A percentile compares a stretch with the other conserved stretches of the same genome.
phyloP scores from a whole-genome alignment of 176 grass and related monocot species.

The Hsuehochloa calcarea region DNA sequence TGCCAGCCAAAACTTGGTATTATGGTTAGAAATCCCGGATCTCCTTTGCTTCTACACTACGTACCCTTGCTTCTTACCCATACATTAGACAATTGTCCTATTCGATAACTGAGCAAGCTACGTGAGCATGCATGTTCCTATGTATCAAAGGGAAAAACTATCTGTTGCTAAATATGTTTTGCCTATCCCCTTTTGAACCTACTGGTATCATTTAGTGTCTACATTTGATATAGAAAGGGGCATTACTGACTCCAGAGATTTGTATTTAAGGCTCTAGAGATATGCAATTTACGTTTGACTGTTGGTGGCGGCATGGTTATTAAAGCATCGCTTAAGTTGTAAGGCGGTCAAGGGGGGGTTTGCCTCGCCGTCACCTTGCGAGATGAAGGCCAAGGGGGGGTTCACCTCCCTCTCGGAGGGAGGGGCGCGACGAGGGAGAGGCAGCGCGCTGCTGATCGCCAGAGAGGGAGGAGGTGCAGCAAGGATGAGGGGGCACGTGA shows the following conservation, averaged over 20 bases:
- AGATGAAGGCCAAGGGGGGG: no score
- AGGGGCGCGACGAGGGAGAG: no score
- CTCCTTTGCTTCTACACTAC: neutral
- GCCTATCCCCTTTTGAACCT: neutral
- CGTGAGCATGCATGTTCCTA: neutral
- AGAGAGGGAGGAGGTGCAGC: no score
- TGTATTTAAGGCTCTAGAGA: neutral
- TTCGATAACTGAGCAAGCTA: neutral
- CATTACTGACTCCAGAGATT: neutral
- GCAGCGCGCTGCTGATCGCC: no score
- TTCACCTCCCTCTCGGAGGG: no score
- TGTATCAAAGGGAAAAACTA: neutral
- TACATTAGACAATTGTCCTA: slow-evolving; percentile 15
- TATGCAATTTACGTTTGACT: neutral
- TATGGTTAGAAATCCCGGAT: neutral
- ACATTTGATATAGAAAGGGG: neutral
- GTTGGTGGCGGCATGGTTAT: neutral
- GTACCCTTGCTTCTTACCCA: neutral
- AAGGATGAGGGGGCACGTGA: no score
- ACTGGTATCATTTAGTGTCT: neutral
- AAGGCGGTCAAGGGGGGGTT: no score
- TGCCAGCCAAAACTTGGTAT: neutral
- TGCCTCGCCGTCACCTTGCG: no score
- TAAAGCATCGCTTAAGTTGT: no score
- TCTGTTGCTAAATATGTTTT: neutral